phyloP scores from a whole-genome alignment of 495 filamentous ascomycete species.

The Penicillium coprophilum region DNA sequence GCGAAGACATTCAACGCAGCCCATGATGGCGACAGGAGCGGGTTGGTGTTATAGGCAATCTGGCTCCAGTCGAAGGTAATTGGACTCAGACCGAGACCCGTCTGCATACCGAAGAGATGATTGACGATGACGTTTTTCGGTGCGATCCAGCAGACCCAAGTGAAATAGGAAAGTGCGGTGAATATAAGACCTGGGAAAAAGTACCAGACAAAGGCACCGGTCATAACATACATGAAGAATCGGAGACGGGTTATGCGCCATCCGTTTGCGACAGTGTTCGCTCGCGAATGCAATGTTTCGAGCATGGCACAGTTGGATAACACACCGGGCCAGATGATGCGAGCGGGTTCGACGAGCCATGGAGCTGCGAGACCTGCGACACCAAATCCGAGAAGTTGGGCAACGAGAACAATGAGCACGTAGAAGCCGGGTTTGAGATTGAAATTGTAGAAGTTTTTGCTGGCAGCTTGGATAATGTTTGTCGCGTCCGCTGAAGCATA shows the following conservation, averaged over 20 bases:
- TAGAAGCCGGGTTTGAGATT: conserved; percentile 60
- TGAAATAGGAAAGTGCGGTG: conserved; percentile 83
- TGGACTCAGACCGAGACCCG: conserved; percentile 77
- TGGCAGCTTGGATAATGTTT: conserved; percentile 46
- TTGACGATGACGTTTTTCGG: conserved; percentile 77
- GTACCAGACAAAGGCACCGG: conserved; percentile 66
- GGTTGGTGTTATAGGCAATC: conserved; percentile 41
- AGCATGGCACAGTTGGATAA: conserved; percentile 43
- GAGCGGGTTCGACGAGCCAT: conserved; percentile 60
- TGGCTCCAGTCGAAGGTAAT: conserved; percentile 79
- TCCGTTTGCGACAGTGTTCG: conserved; percentile 48
- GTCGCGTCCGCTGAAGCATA: conserved; percentile 50
- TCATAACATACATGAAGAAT: conserved; percentile 56
- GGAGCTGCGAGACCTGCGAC: conserved; percentile 62
- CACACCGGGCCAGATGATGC: conserved; percentile 43
- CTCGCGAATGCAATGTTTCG: conserved; percentile 36
- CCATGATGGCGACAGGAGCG: conserved; percentile 38
- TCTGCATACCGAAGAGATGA: conserved; percentile 73
- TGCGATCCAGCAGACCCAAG: conserved; percentile 80
- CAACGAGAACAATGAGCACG: conserved; percentile 58
- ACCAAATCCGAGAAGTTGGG: conserved; percentile 63
- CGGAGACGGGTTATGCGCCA: conserved; percentile 61
- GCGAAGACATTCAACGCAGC: conserved; percentile 58
- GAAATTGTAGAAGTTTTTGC: conserved; percentile 56
- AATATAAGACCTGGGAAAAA: conserved; percentile 75